Evolutionary conservation across 257 asterid genomes (phyloP), one percentile per base, ranked within the genome.

Genomic region (Nemophila menziesii): DNA sequence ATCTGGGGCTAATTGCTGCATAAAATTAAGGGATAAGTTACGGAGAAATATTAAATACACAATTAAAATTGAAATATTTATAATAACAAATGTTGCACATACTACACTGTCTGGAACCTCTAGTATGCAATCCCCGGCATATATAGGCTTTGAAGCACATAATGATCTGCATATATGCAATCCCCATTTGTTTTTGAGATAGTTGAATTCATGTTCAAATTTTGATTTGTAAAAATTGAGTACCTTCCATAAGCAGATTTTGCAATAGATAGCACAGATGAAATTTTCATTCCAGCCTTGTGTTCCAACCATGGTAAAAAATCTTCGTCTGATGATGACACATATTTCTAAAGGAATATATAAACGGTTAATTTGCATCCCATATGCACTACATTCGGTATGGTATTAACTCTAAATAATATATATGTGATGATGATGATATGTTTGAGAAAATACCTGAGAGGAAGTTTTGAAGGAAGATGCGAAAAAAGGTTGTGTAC

Each of bases 261-360:
- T 42, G 85, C 93, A 22, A 89, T 69, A 16, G 73, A 56, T 49
- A 89, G 92, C 6, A 50, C 48, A 0, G 90, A 71, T 24, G 93
- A 83, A 47, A 83, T 71, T 33, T 62, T 49, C 4, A 52, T 24
- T 20, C 84, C 79, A 12, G 86, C 80, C 48, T 75, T 80, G 46
- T 29, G 62, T 54, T 75, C 86, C 58, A 83, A 67, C 95, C 97
- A 83, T 8, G 75, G 77, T 42, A 83, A 71, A 57, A 87, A 66
- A 41, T 75, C 83, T 22, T 51, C 70, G n/a, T 53, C 70, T 13
- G 36, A 29, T 29, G 36, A 29, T 1, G 36, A 29, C 9, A 29
- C 36, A 10, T 29, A 7, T 13, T 2, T 13, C 36, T 29, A 7
- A 2, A 13, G 10, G 5, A 26, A 29, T 13, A 29, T 29, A 29